Evolutionary conservation across 345 rosid species (phyloP).

Genomic region (Noccaea bulbosa): DNA sequence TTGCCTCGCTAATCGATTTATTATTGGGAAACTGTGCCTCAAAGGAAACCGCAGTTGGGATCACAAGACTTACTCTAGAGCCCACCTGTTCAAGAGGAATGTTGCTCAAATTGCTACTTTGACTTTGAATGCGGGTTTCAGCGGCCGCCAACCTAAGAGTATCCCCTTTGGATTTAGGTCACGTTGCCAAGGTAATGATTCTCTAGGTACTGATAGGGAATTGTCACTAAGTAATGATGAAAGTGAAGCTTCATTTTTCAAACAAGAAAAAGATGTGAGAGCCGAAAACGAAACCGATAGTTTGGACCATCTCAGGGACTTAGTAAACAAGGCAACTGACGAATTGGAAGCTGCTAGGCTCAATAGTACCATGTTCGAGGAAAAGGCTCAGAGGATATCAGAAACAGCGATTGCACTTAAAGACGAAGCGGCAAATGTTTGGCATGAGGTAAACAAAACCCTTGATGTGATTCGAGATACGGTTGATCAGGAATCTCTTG

Average conservation of each 20-base stretch:
- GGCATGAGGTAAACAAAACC: slow-evolving; percentile 62
- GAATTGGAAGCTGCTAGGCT: slow-evolving; percentile 80
- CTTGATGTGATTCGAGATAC: slow-evolving; percentile 63
- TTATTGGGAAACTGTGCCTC: slow-evolving; percentile 41
- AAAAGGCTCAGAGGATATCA: slow-evolving; percentile 82
- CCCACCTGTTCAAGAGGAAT: slow-evolving; percentile 35
- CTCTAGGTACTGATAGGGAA: slow-evolving; percentile 51
- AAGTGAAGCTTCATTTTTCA: slow-evolving; percentile 39
- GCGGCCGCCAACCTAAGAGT: background rate
- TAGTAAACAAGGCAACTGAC: slow-evolving; percentile 58
- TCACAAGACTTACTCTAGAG: slow-evolving; percentile 36
- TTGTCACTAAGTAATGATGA: slow-evolving; percentile 47
- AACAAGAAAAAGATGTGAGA: slow-evolving; percentile 47
- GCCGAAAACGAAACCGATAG: slow-evolving; percentile 47
- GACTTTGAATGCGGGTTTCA: slow-evolving; percentile 28
- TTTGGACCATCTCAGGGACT: slow-evolving; percentile 65
- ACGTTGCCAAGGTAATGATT: slow-evolving; percentile 68
- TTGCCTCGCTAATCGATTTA: slow-evolving; percentile 40
- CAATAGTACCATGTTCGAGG: slow-evolving; percentile 83
- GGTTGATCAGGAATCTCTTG: slow-evolving; percentile 63
- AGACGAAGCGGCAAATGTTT: slow-evolving; percentile 69
- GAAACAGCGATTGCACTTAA: slow-evolving; percentile 85
- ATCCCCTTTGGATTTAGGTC: slow-evolving; percentile 44
- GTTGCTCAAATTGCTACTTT: slow-evolving; percentile 36
- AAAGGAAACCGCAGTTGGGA: slow-evolving; percentile 44